These are phyloP conservation scores for Pyrenochaeta sp. DNA, from an alignment of 2,329 filamentous ascomycete species.

Conservation along the genomic window DNA sequence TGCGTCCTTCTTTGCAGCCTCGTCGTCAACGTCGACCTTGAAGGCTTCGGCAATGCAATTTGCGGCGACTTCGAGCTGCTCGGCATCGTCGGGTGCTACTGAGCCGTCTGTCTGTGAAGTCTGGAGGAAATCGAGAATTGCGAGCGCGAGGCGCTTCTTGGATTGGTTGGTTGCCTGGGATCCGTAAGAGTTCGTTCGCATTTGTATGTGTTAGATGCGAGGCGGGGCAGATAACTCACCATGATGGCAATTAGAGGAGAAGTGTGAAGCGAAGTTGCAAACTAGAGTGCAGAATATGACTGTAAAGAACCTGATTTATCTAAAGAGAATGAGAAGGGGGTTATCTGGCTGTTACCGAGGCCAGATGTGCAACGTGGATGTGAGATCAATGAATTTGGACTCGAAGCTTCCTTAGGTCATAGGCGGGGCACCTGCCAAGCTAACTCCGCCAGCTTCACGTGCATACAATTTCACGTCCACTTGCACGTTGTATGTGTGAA, in stretches of 20 bases:
- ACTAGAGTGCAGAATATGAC: not conserved
- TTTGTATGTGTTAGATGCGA: slow-evolving; percentile 7
- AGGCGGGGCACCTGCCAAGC: slow-evolving; percentile 31
- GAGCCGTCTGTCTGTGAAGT: slow-evolving; percentile 88
- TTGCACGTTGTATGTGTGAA: not conserved
- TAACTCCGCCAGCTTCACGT: slow-evolving; percentile 4
- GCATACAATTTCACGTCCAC: not conserved
- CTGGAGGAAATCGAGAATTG: slow-evolving; percentile 94
- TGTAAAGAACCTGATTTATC: not conserved
- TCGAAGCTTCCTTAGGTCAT: slow-evolving; percentile 38
- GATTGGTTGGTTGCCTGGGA: slow-evolving; percentile 55
- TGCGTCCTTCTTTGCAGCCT: slow-evolving; percentile 75
- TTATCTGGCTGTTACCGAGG: slow-evolving; percentile 2
- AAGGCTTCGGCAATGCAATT: slow-evolving; percentile 96
- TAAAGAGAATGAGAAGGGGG: not conserved
- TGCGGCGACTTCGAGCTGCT: slow-evolving; percentile 91
- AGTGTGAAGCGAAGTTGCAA: slow-evolving; percentile 6
- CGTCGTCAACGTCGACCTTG: slow-evolving; percentile 87
- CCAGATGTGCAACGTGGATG: slow-evolving; percentile 10
- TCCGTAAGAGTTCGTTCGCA: slow-evolving; percentile 22
- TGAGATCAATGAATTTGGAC: slow-evolving; percentile 16
- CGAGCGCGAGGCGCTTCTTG: slow-evolving; percentile 91
- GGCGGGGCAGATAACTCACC: slow-evolving; percentile 33
- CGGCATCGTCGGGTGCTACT: slow-evolving; percentile 84
- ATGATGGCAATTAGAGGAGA: slow-evolving; percentile 33